Evolutionary conservation across 352 stramenopile species (phyloP), one percentile per base, ranked within the genome.

Genomic region (Thalassiosira tumida): DNA sequence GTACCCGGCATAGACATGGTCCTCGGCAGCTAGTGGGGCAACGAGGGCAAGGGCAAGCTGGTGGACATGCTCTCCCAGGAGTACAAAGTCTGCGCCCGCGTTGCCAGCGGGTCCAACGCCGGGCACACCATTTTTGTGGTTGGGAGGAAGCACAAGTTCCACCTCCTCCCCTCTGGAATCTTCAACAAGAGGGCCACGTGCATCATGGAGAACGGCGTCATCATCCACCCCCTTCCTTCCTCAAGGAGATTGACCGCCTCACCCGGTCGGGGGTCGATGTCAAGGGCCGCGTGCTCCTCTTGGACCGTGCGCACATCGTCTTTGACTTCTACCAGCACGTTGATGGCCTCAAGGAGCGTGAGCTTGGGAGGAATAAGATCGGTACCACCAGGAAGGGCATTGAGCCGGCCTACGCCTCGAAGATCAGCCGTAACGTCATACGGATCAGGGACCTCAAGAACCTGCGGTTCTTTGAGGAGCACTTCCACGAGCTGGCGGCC

Each of bases 21-120:
- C n/a, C 95, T 99, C 51, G 98, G 98, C 38, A 97, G 97, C 50
- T 98, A 99, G 90, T 99, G 98, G 98, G 99, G 99, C 47, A 98
- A 99, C 93, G 99, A 99, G 97, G 99, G 99, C 91, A 99, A 99
- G 95, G 99, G 99, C 90, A 99, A 99, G 94, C 97, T 99, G 38
- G 98, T 99, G 38, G 96, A 98, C 90, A 96, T 98, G 35, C 92
- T 98, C 21, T 96, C 93, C 77, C 89, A 97, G 93, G 97, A 98
- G 83, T 99, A 99, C 96, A 98, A 99, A 93, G 98, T 99, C 74
- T 99, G 98, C 93, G 98, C 98, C 54, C 98, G 98, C 81, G 98
- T 99, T n/a, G 98, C 98, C 33, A 97, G 98, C 73, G 98, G 99
- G 59, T 98, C 98, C 38, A 99, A 99, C 96, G 98, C 99, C 37